Evolutionary conservation across 2,329 filamentous ascomycete species (phyloP).

Genomic region (Leptosphaerulina australis): DNA sequence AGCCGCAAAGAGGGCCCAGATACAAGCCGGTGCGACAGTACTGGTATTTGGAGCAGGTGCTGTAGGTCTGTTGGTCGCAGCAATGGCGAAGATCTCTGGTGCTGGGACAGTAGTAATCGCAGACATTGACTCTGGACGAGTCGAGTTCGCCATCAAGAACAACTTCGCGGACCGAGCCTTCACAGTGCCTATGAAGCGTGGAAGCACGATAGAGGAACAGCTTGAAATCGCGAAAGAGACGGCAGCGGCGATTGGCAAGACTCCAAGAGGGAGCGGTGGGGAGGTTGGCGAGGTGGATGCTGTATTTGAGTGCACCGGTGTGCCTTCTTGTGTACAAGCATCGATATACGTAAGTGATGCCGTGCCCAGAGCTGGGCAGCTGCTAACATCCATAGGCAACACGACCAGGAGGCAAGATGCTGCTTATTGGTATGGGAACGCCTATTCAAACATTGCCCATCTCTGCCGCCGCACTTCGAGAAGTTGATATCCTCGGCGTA

Average conservation of each 20-base stretch:
- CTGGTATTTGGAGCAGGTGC: slow-evolving; percentile 67
- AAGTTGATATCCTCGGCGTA: slow-evolving; percentile 78
- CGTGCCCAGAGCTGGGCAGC: background rate
- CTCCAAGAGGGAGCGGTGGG: slow-evolving; percentile 40
- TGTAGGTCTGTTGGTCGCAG: slow-evolving; percentile 64
- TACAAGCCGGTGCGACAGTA: slow-evolving; percentile 56
- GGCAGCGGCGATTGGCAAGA: slow-evolving; percentile 51
- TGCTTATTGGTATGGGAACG: slow-evolving; percentile 81
- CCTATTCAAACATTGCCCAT: slow-evolving; percentile 76
- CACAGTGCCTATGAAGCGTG: slow-evolving; percentile 55
- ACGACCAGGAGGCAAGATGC: slow-evolving; percentile 70
- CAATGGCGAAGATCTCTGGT: slow-evolving; percentile 60
- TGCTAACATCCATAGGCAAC: slow-evolving; percentile 55
- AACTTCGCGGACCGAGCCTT: slow-evolving; percentile 56
- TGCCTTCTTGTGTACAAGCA: slow-evolving; percentile 75
- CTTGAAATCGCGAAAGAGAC: slow-evolving; percentile 58
- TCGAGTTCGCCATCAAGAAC: slow-evolving; percentile 61
- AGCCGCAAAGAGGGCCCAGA: slow-evolving; percentile 60
- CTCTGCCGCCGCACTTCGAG: slow-evolving; percentile 72
- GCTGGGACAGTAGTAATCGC: slow-evolving; percentile 64
- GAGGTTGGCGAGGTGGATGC: slow-evolving; percentile 65
- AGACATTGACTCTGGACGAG: slow-evolving; percentile 63
- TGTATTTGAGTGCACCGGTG: slow-evolving; percentile 78
- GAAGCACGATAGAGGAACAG: slow-evolving; percentile 60
- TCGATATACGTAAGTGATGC: slow-evolving; percentile 65